A percentile compares a stretch with the other conserved stretches of the same genome.
Conservation (phyloP, 768 basidiomycete species). For the Serendipita sp. region DNA sequence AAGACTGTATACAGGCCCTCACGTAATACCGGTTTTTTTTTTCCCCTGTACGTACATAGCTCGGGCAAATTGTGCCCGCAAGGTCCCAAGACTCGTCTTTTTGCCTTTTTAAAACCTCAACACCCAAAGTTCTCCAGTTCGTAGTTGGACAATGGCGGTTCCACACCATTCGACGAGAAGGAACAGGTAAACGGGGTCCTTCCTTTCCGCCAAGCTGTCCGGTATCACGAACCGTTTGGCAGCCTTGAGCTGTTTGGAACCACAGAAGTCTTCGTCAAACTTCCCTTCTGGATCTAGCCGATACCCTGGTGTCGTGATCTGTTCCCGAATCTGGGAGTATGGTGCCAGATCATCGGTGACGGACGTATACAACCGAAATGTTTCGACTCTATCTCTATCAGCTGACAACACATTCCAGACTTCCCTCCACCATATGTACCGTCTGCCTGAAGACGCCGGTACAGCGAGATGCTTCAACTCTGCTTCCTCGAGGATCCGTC, state of each 20-base stretch:
- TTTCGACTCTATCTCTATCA: background rate
- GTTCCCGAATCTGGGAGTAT: background rate
- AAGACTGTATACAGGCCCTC: too few relatives aligned
- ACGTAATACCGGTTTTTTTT: too few relatives aligned
- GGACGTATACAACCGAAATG: background rate
- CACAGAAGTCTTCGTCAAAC: background rate
- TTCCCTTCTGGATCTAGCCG: background rate
- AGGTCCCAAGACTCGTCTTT: background rate
- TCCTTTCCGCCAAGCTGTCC: background rate
- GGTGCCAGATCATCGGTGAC: background rate
- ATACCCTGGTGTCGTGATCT: background rate
- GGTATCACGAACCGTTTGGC: background rate
- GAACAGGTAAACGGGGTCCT: background rate
- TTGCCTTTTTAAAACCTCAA: background rate
- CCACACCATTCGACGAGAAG: background rate
- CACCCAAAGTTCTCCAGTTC: background rate
- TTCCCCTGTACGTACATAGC: too few relatives aligned
- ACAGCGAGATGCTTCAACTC: background rate
- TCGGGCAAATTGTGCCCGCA: too few relatives aligned
- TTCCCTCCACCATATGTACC: background rate
- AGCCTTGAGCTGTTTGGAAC: background rate
- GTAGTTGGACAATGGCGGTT: background rate
- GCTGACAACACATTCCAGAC: background rate
- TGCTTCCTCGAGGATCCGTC: background rate
- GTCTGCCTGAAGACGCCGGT: background rate